Conservation (phyloP, 140 eudicot genomes). For the Stevia rebaudiana region DNA sequence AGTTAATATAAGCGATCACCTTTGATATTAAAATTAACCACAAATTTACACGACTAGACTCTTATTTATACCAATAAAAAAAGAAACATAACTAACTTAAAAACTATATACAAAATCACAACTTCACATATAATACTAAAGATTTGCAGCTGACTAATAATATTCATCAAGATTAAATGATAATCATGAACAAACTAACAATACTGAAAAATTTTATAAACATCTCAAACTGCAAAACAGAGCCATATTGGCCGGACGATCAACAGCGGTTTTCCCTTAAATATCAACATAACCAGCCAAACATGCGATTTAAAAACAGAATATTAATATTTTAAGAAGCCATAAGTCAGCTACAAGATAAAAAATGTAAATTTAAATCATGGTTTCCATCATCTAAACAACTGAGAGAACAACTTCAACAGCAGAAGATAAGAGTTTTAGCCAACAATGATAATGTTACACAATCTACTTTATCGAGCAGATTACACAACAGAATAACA, state of each 20-base stretch:
- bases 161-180: too few relatives aligned
- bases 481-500: neutral
- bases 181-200: too few relatives aligned
- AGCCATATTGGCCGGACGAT: neutral
- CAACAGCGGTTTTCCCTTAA: neutral
- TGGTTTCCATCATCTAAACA: neutral
- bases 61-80: too few relatives aligned
- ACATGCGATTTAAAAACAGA: too few relatives aligned
- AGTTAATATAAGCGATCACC: neutral
- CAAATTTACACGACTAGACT: too few relatives aligned
- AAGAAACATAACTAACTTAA: too few relatives aligned
- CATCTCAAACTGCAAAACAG: neutral
- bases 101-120: too few relatives aligned
- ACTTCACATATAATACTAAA: too few relatives aligned
- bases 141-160: too few relatives aligned
- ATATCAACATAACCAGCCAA: neutral
- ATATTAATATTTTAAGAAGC: neutral
- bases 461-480: neutral
- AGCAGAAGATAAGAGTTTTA: neutral
- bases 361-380: neutral
- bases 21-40: neutral
- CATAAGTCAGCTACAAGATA: neutral
- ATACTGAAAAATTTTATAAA: too few relatives aligned
- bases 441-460: neutral
- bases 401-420: neutral